Evolutionary conservation across 2,329 filamentous ascomycete species (phyloP), one percentile per base, ranked within the genome.

Genomic region (Zymoseptoria crescenta): DNA sequence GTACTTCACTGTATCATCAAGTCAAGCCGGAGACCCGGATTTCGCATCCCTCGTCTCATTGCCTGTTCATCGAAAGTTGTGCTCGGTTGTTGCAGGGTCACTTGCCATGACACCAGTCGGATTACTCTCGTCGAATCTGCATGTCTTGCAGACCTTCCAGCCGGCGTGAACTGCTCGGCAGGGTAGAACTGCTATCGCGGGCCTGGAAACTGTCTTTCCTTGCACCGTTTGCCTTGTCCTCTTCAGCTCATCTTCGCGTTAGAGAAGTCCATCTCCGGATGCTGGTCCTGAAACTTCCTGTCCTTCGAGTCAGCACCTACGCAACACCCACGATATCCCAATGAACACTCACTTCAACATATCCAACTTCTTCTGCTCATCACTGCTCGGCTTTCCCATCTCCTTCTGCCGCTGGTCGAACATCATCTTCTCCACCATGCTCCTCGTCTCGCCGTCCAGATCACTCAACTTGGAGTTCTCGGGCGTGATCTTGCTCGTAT

Each of bases 401-500:
- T 97, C 92, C 84, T 99, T 99, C 79, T 97, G 92, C 66, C 89
- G 82, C 81, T 99, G 94, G 79, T 99, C 94, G 70, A 83, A 99
- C 94, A 99, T 99, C 94, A 99, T 99, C 84, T 99, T 99, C 85
- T 99, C 94, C 51, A 99, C 94, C 93, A 99, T 97, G 60, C 86
- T 84, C 64, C 94, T 84, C 56, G 94, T 99, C 81, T 96, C 89
- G 62, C 94, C 94, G 72, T 97, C 93, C 66, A 99, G 80, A 74
- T 99, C 94, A 59, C 88, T 87, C 70, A 99, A 81, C 75, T 91
- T 96, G 72, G 87, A 92, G 73, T 88, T 92, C 77, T 97, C 94
- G 21, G 94, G 94, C 73, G 87, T 84, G 76, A 99, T 97, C 80
- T 96, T 96, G 69, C 87, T 87, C 41, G 95, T 91, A 77, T 99